Base-by-base conservation (phyloP, 768 basidiomycete species). In the Pluteus cervinus region DNA sequence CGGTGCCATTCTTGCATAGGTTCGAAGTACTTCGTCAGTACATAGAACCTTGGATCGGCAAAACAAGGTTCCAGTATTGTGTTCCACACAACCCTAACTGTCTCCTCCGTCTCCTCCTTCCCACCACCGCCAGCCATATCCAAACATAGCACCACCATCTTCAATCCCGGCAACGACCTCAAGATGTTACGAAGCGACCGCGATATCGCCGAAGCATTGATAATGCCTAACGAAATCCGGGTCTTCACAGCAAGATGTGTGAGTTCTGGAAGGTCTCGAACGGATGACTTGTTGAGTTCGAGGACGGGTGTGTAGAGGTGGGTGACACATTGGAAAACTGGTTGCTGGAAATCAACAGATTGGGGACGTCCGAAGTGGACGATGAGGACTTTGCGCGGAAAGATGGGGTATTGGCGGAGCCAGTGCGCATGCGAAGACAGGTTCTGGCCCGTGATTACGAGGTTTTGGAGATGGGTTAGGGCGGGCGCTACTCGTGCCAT, bases 201-300 rank as follows among this genome's bases (percentile, higher is more conserved):
- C 42, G 25, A 55, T 35, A 9, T 49, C 47, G 4, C 41, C 33
- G 7, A n/a, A n/a, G 44, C 43, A 0, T 44, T 50, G n/a, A 31
- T 29, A 15, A 40, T 46, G 3, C 49, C 39, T 15, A 57, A 44
- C 16, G 54, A 43, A 3, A 50, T 23, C 16, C 56, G 59, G 5
- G 61, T 55, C 36, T 55, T 51, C 2, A 60, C 56, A 12, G 58
- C 59, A 4, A 65, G 54, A 33, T 63, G 61, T 2, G 58, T 63
- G 3, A 65, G 48, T 15, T 38, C 35, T 0, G 58, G 55, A 11
- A 62, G 49, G 43, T 63, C 60, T 8, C 50, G 43, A 18, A 63
- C 50, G 30, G 50, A 51, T 9, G 63, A 59, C 3, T 21, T 23
- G 16, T 46, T 45, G 9, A 54, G 54, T 14, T 41, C 38, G 11